Evolutionary conservation across 306 rosid species (phyloP).

Genomic region (Rubus idaeus): DNA sequence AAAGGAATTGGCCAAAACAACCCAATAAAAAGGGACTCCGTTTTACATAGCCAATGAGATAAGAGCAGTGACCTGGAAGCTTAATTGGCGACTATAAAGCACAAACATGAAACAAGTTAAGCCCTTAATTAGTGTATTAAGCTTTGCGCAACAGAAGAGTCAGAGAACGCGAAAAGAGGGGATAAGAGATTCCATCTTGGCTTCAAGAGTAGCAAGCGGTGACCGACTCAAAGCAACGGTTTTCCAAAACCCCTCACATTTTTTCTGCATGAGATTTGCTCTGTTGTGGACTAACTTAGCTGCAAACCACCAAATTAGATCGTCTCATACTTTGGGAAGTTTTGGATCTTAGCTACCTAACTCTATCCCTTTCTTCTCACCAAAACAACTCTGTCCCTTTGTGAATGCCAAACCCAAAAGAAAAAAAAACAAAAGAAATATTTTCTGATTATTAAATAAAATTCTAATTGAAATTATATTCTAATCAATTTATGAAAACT

Average conservation of each 20-base stretch:
- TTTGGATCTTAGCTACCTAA: slow-evolving; percentile 6
- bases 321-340: neutral
- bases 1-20: neutral
- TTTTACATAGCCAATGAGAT: neutral
- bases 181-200: slow-evolving; percentile 1
- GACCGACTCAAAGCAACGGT: slow-evolving; percentile 2
- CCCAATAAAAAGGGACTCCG: too few species aligned
- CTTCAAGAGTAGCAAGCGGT: neutral
- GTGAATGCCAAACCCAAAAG: neutral
- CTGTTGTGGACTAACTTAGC: neutral
- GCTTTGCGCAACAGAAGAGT: neutral
- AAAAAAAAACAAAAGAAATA: neutral
- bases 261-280: slow-evolving; percentile 6
- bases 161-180: neutral
- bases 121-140: neutral
- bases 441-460: neutral
- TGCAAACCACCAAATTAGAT: neutral
- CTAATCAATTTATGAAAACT: neutral
- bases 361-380: neutral
- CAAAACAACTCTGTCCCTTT: neutral
- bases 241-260: neutral
- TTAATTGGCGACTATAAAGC: neutral
- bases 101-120: neutral
- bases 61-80: neutral
- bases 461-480: neutral